Conservation (phyloP, 345 rosid species). For the Euphorbia peplus region DNA sequence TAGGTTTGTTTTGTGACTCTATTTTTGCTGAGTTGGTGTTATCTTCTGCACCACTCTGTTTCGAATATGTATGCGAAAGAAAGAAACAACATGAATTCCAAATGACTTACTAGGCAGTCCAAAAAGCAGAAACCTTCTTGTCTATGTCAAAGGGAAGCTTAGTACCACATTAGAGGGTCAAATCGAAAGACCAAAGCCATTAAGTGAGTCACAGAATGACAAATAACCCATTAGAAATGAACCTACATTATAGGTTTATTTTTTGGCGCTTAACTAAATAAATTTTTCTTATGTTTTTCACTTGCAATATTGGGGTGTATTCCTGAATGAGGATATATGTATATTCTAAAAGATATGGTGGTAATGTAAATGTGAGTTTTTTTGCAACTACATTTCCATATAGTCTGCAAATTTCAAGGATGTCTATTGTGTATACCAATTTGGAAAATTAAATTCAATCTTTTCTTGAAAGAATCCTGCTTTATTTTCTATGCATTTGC, state of each 20-base stretch:
- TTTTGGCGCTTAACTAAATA: not conserved
- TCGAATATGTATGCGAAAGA: not conserved
- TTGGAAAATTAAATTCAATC: not conserved
- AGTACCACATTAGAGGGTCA: not conserved
- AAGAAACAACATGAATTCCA: not conserved
- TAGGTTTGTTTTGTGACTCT: not conserved
- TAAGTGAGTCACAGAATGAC: not conserved
- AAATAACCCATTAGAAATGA: not conserved
- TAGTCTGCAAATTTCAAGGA: not conserved
- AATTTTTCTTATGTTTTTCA: not conserved
- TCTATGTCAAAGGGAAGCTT: not conserved
- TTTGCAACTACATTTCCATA: not conserved
- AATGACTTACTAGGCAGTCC: not conserved
- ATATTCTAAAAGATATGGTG: not conserved
- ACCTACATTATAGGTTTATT: not conserved
- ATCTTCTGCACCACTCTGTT: not conserved
- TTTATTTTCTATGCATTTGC: not conserved
- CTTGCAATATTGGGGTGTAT: not conserved
- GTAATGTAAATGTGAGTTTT: not conserved
- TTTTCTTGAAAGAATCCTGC: constrained; percentile 8
- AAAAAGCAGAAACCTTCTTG: not conserved
- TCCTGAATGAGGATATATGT: not conserved
- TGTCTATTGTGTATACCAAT: not conserved
- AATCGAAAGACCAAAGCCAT: not conserved
- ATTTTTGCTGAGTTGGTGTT: not conserved